A percentile compares a stretch with the other conserved stretches of the same genome.
phyloP scores from a whole-genome alignment of 805 yeast genomes.

The Hanseniaspora vineae region DNA sequence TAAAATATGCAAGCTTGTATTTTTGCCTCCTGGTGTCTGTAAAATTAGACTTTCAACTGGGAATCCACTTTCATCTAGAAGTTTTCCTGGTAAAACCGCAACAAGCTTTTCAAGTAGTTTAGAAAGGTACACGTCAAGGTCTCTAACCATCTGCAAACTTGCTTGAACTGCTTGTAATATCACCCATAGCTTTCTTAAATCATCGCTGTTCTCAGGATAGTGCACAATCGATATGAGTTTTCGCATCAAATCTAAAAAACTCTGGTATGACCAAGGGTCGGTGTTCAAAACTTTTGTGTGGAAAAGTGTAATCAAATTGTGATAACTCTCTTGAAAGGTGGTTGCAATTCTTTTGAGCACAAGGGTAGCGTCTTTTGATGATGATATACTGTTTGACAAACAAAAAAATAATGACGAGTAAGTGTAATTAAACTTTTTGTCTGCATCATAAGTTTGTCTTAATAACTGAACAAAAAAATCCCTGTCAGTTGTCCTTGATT shows the following conservation, averaged over 20 bases:
- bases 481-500: too few species aligned
- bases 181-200: constrained; percentile 9
- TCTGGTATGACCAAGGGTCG: constrained; percentile 24
- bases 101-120: constrained; percentile 16
- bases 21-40: neutral
- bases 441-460: neutral
- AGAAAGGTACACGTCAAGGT: constrained; percentile 13
- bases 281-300: constrained; percentile 2
- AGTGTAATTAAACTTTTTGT: neutral
- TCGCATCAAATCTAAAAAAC: constrained; percentile 17
- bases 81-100: constrained; percentile 15
- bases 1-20: constrained; percentile 11
- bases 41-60: constrained; percentile 3
- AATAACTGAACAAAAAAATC: neutral
- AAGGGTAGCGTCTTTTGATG: constrained; percentile 10
- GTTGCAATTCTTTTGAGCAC: neutral
- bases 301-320: constrained; percentile 5
- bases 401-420: constrained; percentile 4
- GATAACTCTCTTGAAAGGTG: neutral
- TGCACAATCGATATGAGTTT: constrained; percentile 16
- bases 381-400: constrained; percentile 17
- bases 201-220: constrained; percentile 5
- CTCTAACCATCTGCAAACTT: constrained; percentile 2
- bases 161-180: constrained; percentile 5
- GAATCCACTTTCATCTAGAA: constrained; percentile 8